These are phyloP conservation scores for Zoysia pacifica DNA, from an alignment of 176 grass and related monocot species.

Conservation along the genomic window DNA sequence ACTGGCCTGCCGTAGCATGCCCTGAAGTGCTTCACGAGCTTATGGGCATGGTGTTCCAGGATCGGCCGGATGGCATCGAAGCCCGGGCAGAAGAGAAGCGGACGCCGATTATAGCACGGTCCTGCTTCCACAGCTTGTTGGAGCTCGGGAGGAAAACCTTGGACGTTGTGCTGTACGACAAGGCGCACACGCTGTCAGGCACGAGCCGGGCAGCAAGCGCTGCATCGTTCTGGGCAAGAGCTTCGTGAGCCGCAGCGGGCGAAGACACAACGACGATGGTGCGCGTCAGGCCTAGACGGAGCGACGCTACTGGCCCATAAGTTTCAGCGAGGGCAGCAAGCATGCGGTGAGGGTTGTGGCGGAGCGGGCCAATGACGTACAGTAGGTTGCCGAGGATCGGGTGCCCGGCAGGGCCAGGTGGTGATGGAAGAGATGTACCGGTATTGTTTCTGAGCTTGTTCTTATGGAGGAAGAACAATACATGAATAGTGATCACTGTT, in stretches of 20 bases:
- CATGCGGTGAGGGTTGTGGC: not conserved
- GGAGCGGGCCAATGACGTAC: conserved; percentile 19
- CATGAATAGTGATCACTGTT: not conserved
- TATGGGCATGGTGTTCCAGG: not conserved
- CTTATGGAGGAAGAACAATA: not conserved
- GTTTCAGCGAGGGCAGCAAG: not conserved
- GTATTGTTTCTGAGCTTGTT: not conserved
- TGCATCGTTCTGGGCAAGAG: conserved; percentile 23
- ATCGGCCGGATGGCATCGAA: conserved; percentile 26
- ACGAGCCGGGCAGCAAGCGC: conserved; percentile 27
- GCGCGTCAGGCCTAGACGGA: conserved; percentile 31
- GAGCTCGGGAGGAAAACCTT: conserved; percentile 38
- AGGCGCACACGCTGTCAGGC: conserved; percentile 18
- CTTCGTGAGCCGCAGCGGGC: conserved; percentile 4
- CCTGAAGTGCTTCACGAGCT: conserved; percentile 8
- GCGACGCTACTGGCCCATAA: conserved; percentile 22
- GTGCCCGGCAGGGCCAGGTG: conserved; percentile 1
- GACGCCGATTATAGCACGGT: conserved; percentile 15
- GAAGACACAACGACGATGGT: conserved; percentile 33
- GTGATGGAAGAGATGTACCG: not conserved
- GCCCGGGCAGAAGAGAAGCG: not conserved
- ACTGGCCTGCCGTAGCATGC: not conserved
- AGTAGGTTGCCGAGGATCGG: conserved; percentile 12
- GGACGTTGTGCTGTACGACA: conserved; percentile 23
- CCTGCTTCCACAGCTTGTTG: conserved; percentile 16